Evolutionary conservation across 108 stramenopile genomes (phyloP).

Genomic region (Skeletonema menzelii): DNA sequence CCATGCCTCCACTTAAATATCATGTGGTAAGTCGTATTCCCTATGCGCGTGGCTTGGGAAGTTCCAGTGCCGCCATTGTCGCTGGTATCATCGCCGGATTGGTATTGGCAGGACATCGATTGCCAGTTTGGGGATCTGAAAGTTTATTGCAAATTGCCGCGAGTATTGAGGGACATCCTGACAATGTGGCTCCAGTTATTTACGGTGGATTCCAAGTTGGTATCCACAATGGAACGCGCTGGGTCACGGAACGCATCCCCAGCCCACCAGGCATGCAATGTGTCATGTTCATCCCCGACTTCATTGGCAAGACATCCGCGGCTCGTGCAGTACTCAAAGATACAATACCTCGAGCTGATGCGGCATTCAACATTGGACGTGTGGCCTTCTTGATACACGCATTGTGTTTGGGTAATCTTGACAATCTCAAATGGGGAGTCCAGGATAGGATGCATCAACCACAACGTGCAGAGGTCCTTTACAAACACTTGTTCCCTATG

Average conservation of each 20-base stretch:
- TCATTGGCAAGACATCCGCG: constrained; percentile 95
- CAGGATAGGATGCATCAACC: constrained; percentile 98
- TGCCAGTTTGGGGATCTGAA: constrained; percentile 95
- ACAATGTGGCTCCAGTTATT: constrained; percentile 98
- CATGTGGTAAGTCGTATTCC: constrained; percentile 94
- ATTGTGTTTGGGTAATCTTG: constrained; percentile 85
- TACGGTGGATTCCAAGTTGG: constrained; percentile 99
- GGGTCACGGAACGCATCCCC: constrained; percentile 94
- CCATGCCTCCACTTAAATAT: constrained; percentile 89
- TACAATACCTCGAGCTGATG: constrained; percentile 82
- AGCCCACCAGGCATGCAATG: constrained; percentile 88
- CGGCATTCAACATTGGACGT: constrained; percentile 96
- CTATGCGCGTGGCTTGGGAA: constrained; percentile 95
- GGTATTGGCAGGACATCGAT: constrained; percentile 94
- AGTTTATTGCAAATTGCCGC: constrained; percentile 96
- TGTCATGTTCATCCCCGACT: constrained; percentile 97
- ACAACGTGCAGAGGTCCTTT: constrained; percentile 89
- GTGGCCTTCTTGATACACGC: constrained; percentile 95
- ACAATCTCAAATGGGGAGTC: constrained; percentile 91
- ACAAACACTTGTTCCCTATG: constrained; percentile 94
- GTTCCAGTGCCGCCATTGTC: constrained; percentile 96
- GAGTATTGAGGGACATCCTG: constrained; percentile 98
- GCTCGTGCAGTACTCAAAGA: constrained; percentile 82
- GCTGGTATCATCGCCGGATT: constrained; percentile 98
- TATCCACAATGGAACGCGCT: constrained; percentile 95